Conservation (phyloP, 352 stramenopile species). For the Globisporangium iwayamae region DNA sequence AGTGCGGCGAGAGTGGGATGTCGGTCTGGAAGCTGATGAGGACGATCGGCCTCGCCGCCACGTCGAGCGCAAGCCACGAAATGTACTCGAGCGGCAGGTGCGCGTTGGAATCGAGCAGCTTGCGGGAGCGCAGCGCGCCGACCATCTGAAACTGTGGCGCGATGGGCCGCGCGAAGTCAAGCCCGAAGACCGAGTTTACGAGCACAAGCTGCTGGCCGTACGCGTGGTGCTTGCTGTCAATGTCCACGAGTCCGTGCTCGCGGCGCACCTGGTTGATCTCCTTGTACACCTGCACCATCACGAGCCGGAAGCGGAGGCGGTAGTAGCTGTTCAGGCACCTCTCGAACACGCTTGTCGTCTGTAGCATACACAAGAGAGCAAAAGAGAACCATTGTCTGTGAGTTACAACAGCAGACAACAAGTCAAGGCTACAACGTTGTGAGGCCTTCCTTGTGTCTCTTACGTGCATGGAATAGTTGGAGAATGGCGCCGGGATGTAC, state of each 20-base stretch:
- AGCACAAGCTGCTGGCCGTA: constrained; percentile 65
- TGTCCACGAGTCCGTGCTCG: constrained; percentile 43
- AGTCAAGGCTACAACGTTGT: too few species aligned
- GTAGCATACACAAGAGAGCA: constrained; percentile 5
- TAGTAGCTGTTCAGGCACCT: constrained; percentile 79
- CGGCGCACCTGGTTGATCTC: constrained; percentile 58
- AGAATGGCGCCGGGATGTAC: constrained; percentile 80
- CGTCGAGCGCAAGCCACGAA: constrained; percentile 33
- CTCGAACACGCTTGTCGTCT: constrained; percentile 72
- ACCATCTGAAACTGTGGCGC: constrained; percentile 78
- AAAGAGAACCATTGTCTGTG: background rate
- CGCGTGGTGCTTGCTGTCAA: constrained; percentile 52
- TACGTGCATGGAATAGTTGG: constrained; percentile 74
- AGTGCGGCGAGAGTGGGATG: constrained; percentile 44
- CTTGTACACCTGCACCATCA: constrained; percentile 55
- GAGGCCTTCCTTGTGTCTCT: background rate
- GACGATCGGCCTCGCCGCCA: constrained; percentile 33
- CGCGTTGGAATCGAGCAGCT: background rate
- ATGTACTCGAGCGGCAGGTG: constrained; percentile 32
- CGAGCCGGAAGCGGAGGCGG: constrained; percentile 68
- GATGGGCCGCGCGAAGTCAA: constrained; percentile 75
- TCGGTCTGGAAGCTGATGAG: constrained; percentile 59
- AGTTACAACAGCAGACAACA: background rate
- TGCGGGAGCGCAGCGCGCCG: constrained; percentile 43
- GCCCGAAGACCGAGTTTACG: constrained; percentile 78